These are phyloP conservation scores for Tetraselmis striata DNA, from an alignment of 139 green algal species.

Conservation along the genomic window DNA sequence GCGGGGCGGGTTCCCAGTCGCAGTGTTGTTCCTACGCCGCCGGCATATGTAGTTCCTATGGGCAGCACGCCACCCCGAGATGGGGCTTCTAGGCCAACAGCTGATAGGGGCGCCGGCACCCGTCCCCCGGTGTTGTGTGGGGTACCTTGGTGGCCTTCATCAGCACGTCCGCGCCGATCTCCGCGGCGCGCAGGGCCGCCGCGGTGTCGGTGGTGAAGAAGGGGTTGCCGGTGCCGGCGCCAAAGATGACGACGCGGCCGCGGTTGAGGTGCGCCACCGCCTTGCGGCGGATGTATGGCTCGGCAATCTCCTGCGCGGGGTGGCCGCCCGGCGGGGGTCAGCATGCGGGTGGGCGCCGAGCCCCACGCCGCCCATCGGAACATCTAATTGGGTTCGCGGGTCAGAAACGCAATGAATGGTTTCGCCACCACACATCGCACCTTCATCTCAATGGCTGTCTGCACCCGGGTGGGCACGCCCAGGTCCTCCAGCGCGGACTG, in stretches of 20 bases:
- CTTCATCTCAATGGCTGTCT: constrained; percentile 93
- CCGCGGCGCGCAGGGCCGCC: constrained; percentile 87
- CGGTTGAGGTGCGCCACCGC: constrained; percentile 92
- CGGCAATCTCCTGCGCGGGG: constrained; percentile 72
- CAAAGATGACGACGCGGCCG: constrained; percentile 94
- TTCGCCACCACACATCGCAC: constrained; percentile 15
- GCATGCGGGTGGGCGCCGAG: too few species aligned
- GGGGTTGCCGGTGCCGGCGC: constrained; percentile 90
- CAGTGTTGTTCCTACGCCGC: too few species aligned
- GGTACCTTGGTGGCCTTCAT: constrained; percentile 91
- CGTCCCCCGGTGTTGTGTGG: too few species aligned
- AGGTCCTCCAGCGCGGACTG: constrained; percentile 60
- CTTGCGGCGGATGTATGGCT: constrained; percentile 93
- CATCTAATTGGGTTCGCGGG: too few species aligned
- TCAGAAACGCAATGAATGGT: too few species aligned
- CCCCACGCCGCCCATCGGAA: too few species aligned
- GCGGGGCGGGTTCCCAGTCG: too few species aligned
- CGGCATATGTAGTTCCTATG: too few species aligned
- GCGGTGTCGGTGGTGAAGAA: constrained; percentile 99
- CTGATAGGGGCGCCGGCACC: neutral
- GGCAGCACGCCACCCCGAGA: neutral
- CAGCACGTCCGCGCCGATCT: constrained; percentile 87
- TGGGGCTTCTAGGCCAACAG: too few species aligned
- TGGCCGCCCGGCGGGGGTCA: too few species aligned
- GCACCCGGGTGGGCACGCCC: constrained; percentile 67